These are phyloP conservation scores for Eucalyptus rudis DNA, from an alignment of 345 rosid species.

Conservation along the genomic window DNA sequence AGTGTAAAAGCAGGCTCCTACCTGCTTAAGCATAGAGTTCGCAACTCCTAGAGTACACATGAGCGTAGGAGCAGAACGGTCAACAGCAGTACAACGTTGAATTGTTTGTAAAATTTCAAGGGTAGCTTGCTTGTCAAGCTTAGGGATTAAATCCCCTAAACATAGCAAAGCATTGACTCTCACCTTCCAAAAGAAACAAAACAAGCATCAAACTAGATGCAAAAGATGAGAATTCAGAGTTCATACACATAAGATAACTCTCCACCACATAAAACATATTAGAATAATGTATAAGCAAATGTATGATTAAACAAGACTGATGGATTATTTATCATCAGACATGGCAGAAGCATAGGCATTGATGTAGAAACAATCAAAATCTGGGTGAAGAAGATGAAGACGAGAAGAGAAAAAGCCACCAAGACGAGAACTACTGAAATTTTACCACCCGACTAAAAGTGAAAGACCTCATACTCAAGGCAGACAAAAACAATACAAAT, in stretches of 20 bases:
- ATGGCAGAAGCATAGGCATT: neutral
- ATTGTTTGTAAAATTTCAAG: constrained; percentile 74
- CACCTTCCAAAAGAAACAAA: constrained; percentile 40
- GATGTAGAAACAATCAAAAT: neutral
- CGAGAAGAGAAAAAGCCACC: neutral
- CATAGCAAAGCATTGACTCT: constrained; percentile 92
- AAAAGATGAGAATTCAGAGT: neutral
- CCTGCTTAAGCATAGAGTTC: constrained; percentile 84
- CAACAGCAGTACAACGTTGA: constrained; percentile 92
- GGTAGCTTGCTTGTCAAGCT: constrained; percentile 65
- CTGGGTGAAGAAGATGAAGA: neutral
- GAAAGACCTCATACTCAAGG: neutral
- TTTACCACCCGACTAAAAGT: neutral
- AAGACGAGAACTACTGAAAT: neutral
- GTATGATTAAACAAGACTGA: neutral
- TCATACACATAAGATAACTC: neutral
- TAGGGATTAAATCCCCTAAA: constrained; percentile 61
- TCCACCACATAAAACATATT: neutral
- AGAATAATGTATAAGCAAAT: neutral
- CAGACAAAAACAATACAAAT: neutral
- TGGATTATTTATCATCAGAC: neutral
- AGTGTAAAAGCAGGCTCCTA: neutral
- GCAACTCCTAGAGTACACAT: constrained; percentile 97
- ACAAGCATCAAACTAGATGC: neutral
- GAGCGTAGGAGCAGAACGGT: constrained; percentile 90